Evolutionary conservation across 2,329 filamentous ascomycete genomes (phyloP), one percentile per base, ranked within the genome.

Genomic region (Epichloe coenophiala): DNA sequence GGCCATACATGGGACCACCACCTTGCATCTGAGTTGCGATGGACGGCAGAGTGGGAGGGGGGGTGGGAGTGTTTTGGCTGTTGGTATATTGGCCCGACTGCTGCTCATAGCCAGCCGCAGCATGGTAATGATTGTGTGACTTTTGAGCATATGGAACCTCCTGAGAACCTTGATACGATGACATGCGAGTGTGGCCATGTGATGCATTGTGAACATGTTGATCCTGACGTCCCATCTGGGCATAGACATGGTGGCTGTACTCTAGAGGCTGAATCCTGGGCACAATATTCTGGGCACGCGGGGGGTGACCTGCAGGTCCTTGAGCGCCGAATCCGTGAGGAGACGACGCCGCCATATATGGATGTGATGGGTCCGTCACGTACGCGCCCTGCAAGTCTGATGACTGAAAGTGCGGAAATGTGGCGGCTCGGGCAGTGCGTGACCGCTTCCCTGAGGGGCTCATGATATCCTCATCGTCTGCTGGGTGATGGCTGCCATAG

Each of bases 401-500:
- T 1, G 50, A 38, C 17, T 45, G 46, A 21, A 47, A 43, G 38
- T 51, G 45, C 23, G 48, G 37, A 15, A 50, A 51, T 7, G 31
- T 41, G 31, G 36, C 41, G 17, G 49, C 33, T 21, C 51, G 36
- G 4, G 54, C 53, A 23, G 57, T 51, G 12, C 59, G 56, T 4
- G 56, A 51, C 13, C 60, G 58, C 48, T 62, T 62, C 5, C 58
- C 57, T 3, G 56, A 55, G 11, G 56, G 56, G 27, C 56, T 59
- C 23, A 47, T 47, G 21, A 55, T 44, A 11, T 45, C 39, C n/a
- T 54, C 58, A 4, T 54, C 49, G 17, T 51, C 50, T 7, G 41
- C 50, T 7, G 41, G n/a, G 1, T 31, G 43, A 23, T 53, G 45
- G 8, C 49, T 49, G 8, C 44, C 47, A 38, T 51, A 52, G 36